Evolutionary conservation across 2,329 filamentous ascomycete genomes (phyloP).

Genomic region (Amphichorda felina): DNA sequence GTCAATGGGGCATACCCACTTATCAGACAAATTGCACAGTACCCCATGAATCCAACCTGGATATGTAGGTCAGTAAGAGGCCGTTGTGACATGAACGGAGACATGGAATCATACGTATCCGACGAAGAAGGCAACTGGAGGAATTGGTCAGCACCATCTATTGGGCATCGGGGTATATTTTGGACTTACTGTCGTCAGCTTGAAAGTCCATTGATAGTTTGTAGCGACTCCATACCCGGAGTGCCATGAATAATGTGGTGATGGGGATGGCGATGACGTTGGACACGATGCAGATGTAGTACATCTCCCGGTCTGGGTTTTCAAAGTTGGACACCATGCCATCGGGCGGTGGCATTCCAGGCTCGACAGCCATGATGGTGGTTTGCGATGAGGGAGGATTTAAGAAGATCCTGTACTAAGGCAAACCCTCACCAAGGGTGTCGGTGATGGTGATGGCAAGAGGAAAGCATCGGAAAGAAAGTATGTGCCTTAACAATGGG

Average conservation of each 20-base stretch:
- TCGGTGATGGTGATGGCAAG: no score
- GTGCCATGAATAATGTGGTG: neutral
- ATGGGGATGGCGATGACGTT: neutral
- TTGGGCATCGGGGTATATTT: neutral
- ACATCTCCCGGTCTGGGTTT: conserved; percentile 1
- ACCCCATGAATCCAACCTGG: conserved; percentile 1
- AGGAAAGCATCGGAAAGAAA: no score
- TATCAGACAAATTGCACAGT: conserved; percentile 1
- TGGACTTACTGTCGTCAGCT: conserved; percentile 1
- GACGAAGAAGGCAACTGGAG: conserved; percentile 1
- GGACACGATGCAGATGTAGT: conserved; percentile 1
- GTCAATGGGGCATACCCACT: neutral
- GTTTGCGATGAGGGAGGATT: no score
- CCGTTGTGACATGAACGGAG: neutral
- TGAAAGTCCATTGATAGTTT: neutral
- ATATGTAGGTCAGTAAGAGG: neutral
- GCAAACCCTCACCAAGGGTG: no score
- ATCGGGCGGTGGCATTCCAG: neutral
- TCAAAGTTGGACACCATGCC: conserved; percentile 1
- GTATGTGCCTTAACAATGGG: no score
- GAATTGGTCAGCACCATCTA: neutral
- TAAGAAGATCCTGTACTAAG: no score
- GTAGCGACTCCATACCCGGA: neutral
- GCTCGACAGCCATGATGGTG: neutral
- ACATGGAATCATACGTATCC: conserved; percentile 1